Conservation (phyloP, 345 rosid genomes). For the Hevea brasiliensis region DNA sequence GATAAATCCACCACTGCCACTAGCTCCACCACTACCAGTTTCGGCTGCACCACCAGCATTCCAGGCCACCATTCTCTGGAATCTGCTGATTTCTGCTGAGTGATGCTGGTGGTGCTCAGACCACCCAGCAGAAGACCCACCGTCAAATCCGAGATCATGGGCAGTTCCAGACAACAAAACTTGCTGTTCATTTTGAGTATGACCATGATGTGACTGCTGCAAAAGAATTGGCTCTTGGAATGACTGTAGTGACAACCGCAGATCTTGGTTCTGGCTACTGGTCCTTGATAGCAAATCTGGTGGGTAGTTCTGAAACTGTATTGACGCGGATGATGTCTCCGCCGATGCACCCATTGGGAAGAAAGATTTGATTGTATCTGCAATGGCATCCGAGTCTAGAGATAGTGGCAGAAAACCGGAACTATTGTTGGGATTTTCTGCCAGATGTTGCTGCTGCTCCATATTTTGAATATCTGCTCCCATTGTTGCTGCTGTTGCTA, state of each 20-base stretch:
- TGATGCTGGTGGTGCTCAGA: slow-evolving; percentile 49
- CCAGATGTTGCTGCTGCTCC: slow-evolving; percentile 27
- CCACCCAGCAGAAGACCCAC: slow-evolving; percentile 53
- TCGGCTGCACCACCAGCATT: slow-evolving; percentile 36
- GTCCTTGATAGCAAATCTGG: slow-evolving; percentile 81
- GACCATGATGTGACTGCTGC: slow-evolving; percentile 23
- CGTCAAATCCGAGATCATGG: slow-evolving; percentile 43
- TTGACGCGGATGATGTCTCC: slow-evolving; percentile 41
- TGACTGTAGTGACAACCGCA: slow-evolving; percentile 80
- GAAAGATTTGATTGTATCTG: slow-evolving; percentile 88
- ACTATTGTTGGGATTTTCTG: slow-evolving; percentile 28
- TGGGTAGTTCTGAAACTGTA: slow-evolving; percentile 53
- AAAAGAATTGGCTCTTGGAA: slow-evolving; percentile 60
- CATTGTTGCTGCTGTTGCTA: background rate
- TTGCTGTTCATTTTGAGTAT: slow-evolving; percentile 41
- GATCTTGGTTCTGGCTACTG: slow-evolving; percentile 77
- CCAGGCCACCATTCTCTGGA: slow-evolving; percentile 67
- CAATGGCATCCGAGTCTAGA: slow-evolving; percentile 73
- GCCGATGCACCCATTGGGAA: slow-evolving; percentile 67
- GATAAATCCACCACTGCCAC: slow-evolving; percentile 44
- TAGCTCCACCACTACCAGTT: slow-evolving; percentile 28
- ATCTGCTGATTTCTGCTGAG: slow-evolving; percentile 48
- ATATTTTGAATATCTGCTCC: slow-evolving; percentile 2
- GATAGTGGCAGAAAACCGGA: slow-evolving; percentile 64
- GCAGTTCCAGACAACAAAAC: slow-evolving; percentile 47